Conservation (phyloP, 2,329 filamentous ascomycete species). For the Sporothrix sp. region DNA sequence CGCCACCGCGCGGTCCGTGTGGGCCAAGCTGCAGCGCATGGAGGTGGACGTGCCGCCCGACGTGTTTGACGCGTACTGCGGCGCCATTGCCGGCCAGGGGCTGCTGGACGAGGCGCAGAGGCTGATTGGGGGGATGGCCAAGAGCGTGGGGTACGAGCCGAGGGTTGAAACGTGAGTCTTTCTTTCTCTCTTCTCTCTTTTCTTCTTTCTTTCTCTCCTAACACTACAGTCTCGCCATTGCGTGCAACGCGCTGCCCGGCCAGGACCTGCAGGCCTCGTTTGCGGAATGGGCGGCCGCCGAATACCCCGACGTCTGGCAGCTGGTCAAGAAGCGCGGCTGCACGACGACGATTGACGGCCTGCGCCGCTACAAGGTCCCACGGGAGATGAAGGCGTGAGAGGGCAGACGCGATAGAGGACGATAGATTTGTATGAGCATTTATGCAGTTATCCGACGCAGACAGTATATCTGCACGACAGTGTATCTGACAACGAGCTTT, state of each 20-base stretch:
- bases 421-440: no score
- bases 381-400: slow-evolving; percentile 25
- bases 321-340: slow-evolving; percentile 49
- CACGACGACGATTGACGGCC: slow-evolving; percentile 33
- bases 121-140: slow-evolving; percentile 57
- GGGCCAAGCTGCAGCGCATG: slow-evolving; percentile 60
- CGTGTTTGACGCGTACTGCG: slow-evolving; percentile 69
- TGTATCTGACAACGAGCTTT: no score
- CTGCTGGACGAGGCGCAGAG: slow-evolving; percentile 57
- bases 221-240: slow-evolving; percentile 52
- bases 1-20: slow-evolving; percentile 55
- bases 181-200: no score
- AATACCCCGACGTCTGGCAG: slow-evolving; percentile 60
- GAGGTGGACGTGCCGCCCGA: slow-evolving; percentile 66
- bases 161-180: slow-evolving; percentile 59
- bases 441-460: no score
- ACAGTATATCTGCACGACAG: no score
- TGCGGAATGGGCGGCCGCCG: slow-evolving; percentile 61
- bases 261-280: slow-evolving; percentile 58
- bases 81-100: slow-evolving; percentile 63
- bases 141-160: slow-evolving; percentile 56
- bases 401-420: neutral
- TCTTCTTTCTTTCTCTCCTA: neutral
- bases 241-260: slow-evolving; percentile 64
- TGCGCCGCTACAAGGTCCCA: slow-evolving; percentile 40